Conservation (phyloP, 2,329 filamentous ascomycete genomes). For the Gyromitra esculenta region DNA sequence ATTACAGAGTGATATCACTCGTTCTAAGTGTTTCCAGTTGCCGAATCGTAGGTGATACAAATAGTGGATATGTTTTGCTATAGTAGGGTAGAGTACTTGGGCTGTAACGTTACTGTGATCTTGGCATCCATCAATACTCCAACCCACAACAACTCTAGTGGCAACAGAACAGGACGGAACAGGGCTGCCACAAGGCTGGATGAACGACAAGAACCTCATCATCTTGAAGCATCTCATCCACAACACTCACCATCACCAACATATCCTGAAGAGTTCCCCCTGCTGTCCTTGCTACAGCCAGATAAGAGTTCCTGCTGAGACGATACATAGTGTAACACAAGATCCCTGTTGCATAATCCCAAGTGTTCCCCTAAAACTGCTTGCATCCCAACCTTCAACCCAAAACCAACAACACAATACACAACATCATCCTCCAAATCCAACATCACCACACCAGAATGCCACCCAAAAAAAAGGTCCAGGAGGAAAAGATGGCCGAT, state of each 20-base stretch:
- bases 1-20: too few species aligned
- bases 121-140: neutral
- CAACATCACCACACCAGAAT: constrained; percentile 24
- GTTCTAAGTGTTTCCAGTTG: too few species aligned
- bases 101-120: neutral
- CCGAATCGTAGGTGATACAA: neutral
- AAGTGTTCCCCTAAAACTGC: constrained; percentile 6
- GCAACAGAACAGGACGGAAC: neutral
- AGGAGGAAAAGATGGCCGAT: constrained; percentile 43
- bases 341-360: constrained; percentile 4
- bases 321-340: neutral
- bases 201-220: neutral
- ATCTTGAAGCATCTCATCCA: neutral
- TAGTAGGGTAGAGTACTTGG: neutral
- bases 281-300: neutral
- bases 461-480: constrained; percentile 46
- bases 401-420: constrained; percentile 33
- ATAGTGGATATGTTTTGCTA: neutral
- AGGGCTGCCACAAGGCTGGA: neutral
- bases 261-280: neutral
- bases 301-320: neutral
- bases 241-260: neutral
- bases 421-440: constrained; percentile 6
- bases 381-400: constrained; percentile 7
- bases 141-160: neutral